These are phyloP conservation scores for Aurantiochytrium sp. DNA, from an alignment of 108 stramenopile genomes.

Conservation along the genomic window DNA sequence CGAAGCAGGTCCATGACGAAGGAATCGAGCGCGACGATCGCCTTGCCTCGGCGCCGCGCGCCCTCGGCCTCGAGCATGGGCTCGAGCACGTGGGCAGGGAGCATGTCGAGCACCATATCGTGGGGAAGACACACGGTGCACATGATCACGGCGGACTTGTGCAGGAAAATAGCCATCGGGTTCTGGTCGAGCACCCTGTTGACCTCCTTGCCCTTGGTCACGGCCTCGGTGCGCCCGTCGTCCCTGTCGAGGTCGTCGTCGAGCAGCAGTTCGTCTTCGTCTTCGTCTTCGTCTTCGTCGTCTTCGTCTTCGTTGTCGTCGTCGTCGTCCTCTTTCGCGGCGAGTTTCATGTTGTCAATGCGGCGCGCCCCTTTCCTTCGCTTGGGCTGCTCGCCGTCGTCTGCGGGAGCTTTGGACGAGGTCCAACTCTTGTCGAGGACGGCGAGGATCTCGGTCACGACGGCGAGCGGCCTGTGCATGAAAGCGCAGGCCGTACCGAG, in stretches of 20 bases:
- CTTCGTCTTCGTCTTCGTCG: background rate
- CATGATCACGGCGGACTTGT: background rate
- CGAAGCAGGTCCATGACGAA: background rate
- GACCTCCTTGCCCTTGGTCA: background rate
- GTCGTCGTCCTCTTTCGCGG: background rate
- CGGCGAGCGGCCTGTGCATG: background rate
- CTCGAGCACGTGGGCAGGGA: background rate
- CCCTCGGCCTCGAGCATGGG: background rate
- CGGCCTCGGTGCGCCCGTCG: background rate
- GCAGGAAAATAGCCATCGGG: background rate
- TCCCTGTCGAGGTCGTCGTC: background rate
- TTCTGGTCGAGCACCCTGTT: background rate
- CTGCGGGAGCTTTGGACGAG: too few relatives aligned
- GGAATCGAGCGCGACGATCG: background rate
- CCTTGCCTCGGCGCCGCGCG: background rate
- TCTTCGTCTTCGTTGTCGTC: background rate
- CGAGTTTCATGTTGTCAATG: conserved; percentile 7
- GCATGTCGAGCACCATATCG: background rate
- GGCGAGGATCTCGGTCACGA: background rate
- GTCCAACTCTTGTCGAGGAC: background rate
- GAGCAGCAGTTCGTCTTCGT: background rate
- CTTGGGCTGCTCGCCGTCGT: background rate
- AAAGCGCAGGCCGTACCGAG: background rate
- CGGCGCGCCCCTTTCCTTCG: background rate
- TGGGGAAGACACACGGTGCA: background rate